These are phyloP conservation scores for Angomonas desouzai DNA, from an alignment of 208 protist species.

Conservation along the genomic window DNA sequence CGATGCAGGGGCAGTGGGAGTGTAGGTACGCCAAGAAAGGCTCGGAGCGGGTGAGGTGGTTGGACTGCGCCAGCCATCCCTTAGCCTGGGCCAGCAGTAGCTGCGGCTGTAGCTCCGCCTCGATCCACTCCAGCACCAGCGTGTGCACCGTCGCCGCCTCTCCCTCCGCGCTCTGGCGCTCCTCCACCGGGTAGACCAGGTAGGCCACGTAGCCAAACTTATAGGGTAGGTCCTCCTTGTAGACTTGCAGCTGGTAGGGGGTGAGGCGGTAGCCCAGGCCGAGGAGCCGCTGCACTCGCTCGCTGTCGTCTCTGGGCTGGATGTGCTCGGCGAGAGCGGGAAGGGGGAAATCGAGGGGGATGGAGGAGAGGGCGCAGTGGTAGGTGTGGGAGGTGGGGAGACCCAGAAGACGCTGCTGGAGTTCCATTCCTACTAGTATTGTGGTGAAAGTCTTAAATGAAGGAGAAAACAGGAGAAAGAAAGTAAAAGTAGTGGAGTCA, in stretches of 20 bases:
- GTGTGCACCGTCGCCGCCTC: background rate
- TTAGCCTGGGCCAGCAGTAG: background rate
- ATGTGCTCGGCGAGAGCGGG: background rate
- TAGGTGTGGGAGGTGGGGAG: background rate
- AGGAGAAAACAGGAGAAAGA: no score
- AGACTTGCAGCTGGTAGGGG: slow-evolving; percentile 1
- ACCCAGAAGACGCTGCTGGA: background rate
- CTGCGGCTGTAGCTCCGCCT: slow-evolving; percentile 2
- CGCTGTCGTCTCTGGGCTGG: background rate
- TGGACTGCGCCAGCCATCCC: background rate
- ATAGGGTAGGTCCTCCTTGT: background rate
- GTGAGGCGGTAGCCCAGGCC: background rate
- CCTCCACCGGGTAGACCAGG: background rate
- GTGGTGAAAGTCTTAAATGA: no score
- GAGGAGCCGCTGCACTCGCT: background rate
- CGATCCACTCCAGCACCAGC: background rate
- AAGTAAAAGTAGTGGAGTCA: no score
- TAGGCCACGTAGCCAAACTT: slow-evolving; percentile 6
- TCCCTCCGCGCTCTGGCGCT: background rate
- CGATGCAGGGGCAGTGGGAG: background rate
- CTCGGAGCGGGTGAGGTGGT: background rate
- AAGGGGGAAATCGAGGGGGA: background rate
- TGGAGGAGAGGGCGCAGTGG: background rate
- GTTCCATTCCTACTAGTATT: background rate
- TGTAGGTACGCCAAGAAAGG: background rate